Evolutionary conservation across 306 rosid genomes (phyloP).

Genomic region (Nissolia schottii): DNA sequence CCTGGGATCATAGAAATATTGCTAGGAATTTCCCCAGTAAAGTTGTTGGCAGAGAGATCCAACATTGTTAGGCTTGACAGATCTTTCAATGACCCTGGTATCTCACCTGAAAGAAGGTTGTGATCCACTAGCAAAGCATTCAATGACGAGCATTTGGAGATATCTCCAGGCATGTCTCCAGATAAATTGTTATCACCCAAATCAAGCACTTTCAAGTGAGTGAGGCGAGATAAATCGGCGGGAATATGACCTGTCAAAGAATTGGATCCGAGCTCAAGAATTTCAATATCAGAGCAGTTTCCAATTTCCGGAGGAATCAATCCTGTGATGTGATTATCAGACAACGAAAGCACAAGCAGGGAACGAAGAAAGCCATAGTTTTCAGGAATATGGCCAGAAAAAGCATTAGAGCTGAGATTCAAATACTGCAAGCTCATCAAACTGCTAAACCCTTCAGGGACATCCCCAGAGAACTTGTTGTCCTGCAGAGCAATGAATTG

Average conservation of each 20-base stretch:
- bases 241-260: conserved; percentile 57
- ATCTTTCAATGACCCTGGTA: conserved; percentile 58
- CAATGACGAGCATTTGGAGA: conserved; percentile 63
- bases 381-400: conserved; percentile 69
- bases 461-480: conserved; percentile 63
- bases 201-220: conserved; percentile 58
- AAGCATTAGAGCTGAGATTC: conserved; percentile 73
- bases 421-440: conserved; percentile 60
- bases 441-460: conserved; percentile 96
- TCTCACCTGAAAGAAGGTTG: conserved; percentile 62
- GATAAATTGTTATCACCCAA: conserved; percentile 65
- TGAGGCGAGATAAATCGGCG: conserved; percentile 58
- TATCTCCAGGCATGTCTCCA: conserved; percentile 66
- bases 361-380: conserved; percentile 83
- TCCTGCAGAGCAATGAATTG: conserved; percentile 78
- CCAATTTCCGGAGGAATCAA: conserved; percentile 66
- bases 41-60: conserved; percentile 77
- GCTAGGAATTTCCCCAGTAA: conserved; percentile 66
- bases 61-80: conserved; percentile 51
- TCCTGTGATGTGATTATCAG: conserved; percentile 62
- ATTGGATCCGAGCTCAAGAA: conserved; percentile 61
- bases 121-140: conserved; percentile 44
- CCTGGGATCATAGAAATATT: conserved; percentile 47
- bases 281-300: conserved; percentile 63
- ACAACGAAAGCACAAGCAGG: conserved; percentile 60